These are phyloP conservation scores for Talaromyces sp. DNA, from an alignment of 2,329 filamentous ascomycete species.

Conservation along the genomic window DNA sequence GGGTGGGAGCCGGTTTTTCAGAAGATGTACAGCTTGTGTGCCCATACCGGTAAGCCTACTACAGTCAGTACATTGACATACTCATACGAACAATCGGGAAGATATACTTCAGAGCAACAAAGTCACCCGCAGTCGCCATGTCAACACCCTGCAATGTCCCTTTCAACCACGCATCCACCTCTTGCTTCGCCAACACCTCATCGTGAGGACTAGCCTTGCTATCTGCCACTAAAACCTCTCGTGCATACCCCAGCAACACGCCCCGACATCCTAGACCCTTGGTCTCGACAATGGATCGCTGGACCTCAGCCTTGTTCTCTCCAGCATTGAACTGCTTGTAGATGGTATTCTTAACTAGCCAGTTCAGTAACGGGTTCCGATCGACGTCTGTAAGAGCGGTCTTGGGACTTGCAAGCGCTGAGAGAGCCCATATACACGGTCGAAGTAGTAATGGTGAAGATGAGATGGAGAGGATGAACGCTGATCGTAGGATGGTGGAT, in stretches of 20 bases:
- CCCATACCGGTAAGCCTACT: conserved; percentile 50
- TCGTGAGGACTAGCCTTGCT: conserved; percentile 29
- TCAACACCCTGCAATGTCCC: conserved; percentile 53
- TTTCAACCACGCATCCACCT: conserved; percentile 47
- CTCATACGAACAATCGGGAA: neutral
- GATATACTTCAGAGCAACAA: conserved; percentile 50
- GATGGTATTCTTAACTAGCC: conserved; percentile 46
- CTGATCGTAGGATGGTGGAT: conserved; percentile 36
- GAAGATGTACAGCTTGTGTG: conserved; percentile 37
- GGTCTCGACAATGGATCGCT: conserved; percentile 44
- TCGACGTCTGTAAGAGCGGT: conserved; percentile 47
- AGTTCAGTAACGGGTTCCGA: conserved; percentile 45
- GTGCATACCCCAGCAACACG: conserved; percentile 53
- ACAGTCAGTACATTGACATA: neutral
- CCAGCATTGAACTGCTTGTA: conserved; percentile 59
- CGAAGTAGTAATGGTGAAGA: conserved; percentile 57
- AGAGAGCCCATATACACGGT: conserved; percentile 69
- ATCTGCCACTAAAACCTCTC: conserved; percentile 52
- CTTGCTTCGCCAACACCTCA: conserved; percentile 30
- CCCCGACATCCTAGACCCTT: conserved; percentile 51
- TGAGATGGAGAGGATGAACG: conserved; percentile 37
- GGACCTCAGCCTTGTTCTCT: conserved; percentile 48
- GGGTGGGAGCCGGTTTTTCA: conserved; percentile 39
- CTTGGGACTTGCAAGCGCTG: conserved; percentile 48
- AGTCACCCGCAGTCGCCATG: conserved; percentile 52